Evolutionary conservation across 306 rosid species (phyloP).

Genomic region (Nissolia schottii): DNA sequence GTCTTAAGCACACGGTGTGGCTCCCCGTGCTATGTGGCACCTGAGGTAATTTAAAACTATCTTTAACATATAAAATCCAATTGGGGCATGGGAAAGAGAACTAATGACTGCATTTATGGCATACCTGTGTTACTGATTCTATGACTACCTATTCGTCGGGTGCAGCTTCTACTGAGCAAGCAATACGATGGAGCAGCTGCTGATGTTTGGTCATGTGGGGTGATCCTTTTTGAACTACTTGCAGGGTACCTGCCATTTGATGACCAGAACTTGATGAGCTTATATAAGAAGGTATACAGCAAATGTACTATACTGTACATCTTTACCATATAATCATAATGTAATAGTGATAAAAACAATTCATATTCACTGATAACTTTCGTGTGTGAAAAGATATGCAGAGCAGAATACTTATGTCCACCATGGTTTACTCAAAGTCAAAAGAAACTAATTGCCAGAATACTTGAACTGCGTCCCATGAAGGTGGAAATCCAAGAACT

Average conservation of each 20-base stretch:
- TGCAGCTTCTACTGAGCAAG: conserved; percentile 50
- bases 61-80: not conserved
- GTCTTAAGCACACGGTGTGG: conserved; percentile 66
- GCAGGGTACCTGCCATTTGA: conserved; percentile 75
- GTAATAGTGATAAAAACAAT: not conserved
- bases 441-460: conserved; percentile 52
- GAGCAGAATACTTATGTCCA: conserved; percentile 58
- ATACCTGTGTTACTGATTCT: not conserved
- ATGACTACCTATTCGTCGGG: not conserved
- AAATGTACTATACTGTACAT: not conserved
- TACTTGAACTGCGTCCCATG: conserved; percentile 49
- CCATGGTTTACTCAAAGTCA: conserved; percentile 63
- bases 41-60: conserved; percentile 51
- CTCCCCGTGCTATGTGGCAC: conserved; percentile 86
- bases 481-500: conserved; percentile 43
- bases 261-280: conserved; percentile 50
- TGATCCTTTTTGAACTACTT: conserved; percentile 68
- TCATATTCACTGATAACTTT: conserved; percentile 21
- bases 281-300: conserved; percentile 62
- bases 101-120: not conserved
- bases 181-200: conserved; percentile 78
- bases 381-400: conserved; percentile 44
- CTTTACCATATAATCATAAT: not conserved
- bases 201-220: conserved; percentile 93
- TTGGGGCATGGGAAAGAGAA: not conserved